phyloP scores from a whole-genome alignment of 495 filamentous ascomycete species.

The Diplogelasinospora grovesii region DNA sequence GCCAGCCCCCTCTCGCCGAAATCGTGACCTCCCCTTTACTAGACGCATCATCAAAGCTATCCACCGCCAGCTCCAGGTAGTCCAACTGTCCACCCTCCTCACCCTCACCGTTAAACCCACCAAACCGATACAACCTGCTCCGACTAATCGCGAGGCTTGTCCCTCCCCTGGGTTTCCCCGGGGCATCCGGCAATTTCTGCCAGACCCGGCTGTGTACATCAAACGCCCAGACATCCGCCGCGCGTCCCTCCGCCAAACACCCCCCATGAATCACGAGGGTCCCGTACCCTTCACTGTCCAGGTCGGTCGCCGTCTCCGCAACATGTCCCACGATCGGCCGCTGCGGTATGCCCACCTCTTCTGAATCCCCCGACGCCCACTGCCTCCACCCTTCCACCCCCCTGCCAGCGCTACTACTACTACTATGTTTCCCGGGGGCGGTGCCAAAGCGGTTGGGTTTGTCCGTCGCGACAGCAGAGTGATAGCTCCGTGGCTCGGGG shows the following conservation, averaged over 20 bases:
- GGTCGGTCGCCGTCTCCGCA: slow-evolving; percentile 38
- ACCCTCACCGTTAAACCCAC: slow-evolving; percentile 60
- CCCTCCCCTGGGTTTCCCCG: slow-evolving; percentile 55
- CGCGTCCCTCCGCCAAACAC: slow-evolving; percentile 47
- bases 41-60: slow-evolving; percentile 43
- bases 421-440: slow-evolving; percentile 5
- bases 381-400: slow-evolving; percentile 31
- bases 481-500: slow-evolving; percentile 38
- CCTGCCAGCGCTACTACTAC: background rate
- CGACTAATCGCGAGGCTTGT: slow-evolving; percentile 52
- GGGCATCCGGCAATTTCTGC: slow-evolving; percentile 55
- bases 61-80: slow-evolving; percentile 43
- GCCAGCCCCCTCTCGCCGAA: slow-evolving; percentile 31
- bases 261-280: slow-evolving; percentile 68
- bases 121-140: slow-evolving; percentile 61
- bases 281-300: slow-evolving; percentile 43
- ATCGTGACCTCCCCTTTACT: slow-evolving; percentile 28
- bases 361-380: slow-evolving; percentile 37
- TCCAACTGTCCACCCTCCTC: slow-evolving; percentile 64
- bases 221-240: slow-evolving; percentile 68
- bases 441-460: slow-evolving; percentile 35
- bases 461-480: slow-evolving; percentile 42
- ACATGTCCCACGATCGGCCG: slow-evolving; percentile 41
- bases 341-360: slow-evolving; percentile 38
- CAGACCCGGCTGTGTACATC: slow-evolving; percentile 51